Conservation (phyloP, 2,329 filamentous ascomycete species). For the Talaromyces sp. region DNA sequence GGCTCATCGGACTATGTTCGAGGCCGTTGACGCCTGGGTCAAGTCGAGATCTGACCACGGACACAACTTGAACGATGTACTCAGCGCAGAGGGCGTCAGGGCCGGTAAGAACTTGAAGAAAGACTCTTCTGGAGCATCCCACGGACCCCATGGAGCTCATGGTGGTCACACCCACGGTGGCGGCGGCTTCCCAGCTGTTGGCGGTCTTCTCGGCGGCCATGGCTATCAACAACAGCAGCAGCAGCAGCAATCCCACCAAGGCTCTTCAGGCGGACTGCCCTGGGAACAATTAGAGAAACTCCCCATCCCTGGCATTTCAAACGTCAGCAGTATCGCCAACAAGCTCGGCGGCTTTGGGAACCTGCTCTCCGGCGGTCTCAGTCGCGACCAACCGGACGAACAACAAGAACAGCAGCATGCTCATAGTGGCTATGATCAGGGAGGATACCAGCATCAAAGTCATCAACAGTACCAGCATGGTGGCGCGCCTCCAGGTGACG, state of each 20-base stretch:
- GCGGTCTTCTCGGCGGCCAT: slow-evolving; percentile 13
- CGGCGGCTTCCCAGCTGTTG: slow-evolving; percentile 20
- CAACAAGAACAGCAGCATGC: slow-evolving; percentile 25
- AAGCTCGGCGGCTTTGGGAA: slow-evolving; percentile 9
- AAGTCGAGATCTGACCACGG: slow-evolving; percentile 62
- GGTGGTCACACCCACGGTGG: slow-evolving; percentile 28
- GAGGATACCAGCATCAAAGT: slow-evolving; percentile 14
- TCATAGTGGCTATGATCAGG: slow-evolving; percentile 5
- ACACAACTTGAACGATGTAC: slow-evolving; percentile 63
- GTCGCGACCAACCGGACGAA: slow-evolving; percentile 5
- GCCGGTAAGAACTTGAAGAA: slow-evolving; percentile 70
- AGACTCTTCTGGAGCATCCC: slow-evolving; percentile 15
- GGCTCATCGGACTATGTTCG: slow-evolving; percentile 83
- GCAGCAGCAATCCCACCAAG: slow-evolving; percentile 10
- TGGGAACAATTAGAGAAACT: slow-evolving; percentile 27
- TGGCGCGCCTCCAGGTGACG: not conserved
- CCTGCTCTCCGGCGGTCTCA: slow-evolving; percentile 6
- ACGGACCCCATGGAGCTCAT: slow-evolving; percentile 19
- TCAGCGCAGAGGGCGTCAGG: slow-evolving; percentile 78
- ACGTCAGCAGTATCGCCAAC: slow-evolving; percentile 23
- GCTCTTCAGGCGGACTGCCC: slow-evolving; percentile 18
- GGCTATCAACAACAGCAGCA: slow-evolving; percentile 21
- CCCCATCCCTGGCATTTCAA: slow-evolving; percentile 33
- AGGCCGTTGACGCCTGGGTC: slow-evolving; percentile 75
- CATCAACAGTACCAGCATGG: slow-evolving; percentile 6